phyloP scores from a whole-genome alignment of 257 asterid genomes.

The Nyctanthes arbortristis region DNA sequence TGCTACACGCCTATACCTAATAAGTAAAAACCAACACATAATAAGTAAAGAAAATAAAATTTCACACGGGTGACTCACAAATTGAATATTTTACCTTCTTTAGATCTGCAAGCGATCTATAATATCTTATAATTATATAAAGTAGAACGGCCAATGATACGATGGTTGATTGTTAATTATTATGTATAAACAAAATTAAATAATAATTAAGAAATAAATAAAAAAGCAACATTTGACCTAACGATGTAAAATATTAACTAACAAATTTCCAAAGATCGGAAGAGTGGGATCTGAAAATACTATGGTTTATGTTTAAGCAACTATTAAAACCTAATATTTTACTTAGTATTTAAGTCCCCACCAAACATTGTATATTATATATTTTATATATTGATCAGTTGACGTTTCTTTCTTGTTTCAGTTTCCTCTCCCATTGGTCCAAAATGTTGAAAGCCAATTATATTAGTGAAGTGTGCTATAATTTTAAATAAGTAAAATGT shows the following conservation, averaged over 20 bases:
- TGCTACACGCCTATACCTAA: neutral
- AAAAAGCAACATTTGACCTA: constrained; percentile 74
- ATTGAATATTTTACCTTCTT: no score
- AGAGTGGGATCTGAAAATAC: constrained; percentile 50
- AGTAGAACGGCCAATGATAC: constrained; percentile 29
- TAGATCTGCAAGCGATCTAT: no score
- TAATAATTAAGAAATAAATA: constrained; percentile 31
- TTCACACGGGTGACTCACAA: neutral
- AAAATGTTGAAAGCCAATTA: constrained; percentile 58
- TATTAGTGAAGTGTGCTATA: constrained; percentile 17
- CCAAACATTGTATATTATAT: constrained; percentile 56
- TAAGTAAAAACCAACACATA: neutral
- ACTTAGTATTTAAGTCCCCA: constrained; percentile 68
- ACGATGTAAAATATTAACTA: constrained; percentile 76
- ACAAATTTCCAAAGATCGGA: constrained; percentile 40
- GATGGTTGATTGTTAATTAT: constrained; percentile 38
- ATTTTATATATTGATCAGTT: constrained; percentile 19
- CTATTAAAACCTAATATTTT: constrained; percentile 33
- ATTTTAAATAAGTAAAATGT: neutral
- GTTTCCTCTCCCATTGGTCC: constrained; percentile 56
- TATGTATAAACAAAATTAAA: no score
- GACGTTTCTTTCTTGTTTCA: constrained; percentile 25
- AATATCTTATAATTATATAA: constrained; percentile 13
- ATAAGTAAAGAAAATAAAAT: neutral
- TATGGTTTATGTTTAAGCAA: constrained; percentile 57